Percentiles rank a stretch among this genome's conserved stretches.
phyloP scores from a whole-genome alignment of 2,329 filamentous ascomycete species.

The Esteya vermicola region DNA sequence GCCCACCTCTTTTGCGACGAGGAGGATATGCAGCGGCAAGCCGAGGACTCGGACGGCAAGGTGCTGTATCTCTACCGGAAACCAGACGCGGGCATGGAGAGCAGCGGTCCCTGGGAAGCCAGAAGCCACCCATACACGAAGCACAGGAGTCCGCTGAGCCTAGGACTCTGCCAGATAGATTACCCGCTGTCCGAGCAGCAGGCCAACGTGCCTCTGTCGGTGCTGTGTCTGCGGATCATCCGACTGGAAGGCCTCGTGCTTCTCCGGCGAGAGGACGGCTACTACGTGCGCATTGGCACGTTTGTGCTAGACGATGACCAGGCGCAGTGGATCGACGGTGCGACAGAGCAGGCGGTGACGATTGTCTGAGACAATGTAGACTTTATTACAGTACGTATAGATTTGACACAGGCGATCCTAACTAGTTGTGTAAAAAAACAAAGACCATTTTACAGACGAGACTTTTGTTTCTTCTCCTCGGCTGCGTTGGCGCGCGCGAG shows the following conservation, averaged over 20 bases:
- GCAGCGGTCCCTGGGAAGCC: background rate
- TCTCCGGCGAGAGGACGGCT: background rate
- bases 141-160: background rate
- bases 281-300: background rate
- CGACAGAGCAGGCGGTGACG: background rate
- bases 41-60: background rate
- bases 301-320: background rate
- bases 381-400: too few relatives aligned
- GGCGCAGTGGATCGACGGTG: background rate
- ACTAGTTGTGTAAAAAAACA: too few relatives aligned
- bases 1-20: background rate
- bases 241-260: background rate
- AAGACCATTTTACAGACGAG: too few relatives aligned
- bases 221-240: background rate
- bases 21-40: background rate
- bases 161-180: background rate
- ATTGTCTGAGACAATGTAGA: background rate
- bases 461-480: too few relatives aligned
- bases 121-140: background rate
- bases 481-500: too few relatives aligned
- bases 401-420: too few relatives aligned
- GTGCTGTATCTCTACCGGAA: background rate
- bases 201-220: background rate
- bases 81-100: background rate
- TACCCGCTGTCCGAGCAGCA: background rate